Evolutionary conservation across 495 filamentous ascomycete genomes (phyloP), one percentile per base, ranked within the genome.

Genomic region (Penicillium coprophilum): DNA sequence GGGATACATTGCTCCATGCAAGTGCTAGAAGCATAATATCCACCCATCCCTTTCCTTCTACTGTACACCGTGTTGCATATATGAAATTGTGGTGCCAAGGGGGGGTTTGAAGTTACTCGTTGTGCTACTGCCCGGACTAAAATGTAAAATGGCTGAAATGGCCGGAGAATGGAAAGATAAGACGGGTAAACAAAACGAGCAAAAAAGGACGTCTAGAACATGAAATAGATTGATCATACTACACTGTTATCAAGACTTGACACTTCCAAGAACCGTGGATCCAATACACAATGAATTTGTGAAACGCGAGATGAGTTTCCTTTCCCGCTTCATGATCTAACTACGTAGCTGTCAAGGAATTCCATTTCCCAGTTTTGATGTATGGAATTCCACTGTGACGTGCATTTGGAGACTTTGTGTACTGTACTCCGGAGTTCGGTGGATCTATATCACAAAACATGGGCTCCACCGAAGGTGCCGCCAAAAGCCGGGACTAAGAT

Each of bases 321-420:
- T 46, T 46, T 46, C 23, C 45, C 45, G 45, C 45, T 31, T 24
- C 15, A 19, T 47, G 17, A 28, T 47, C 9, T n/a, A 46, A 30
- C n/a, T 27, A 28, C 27, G 45, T 46, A 46, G 23, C 19, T 45
- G 24, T 46, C 13, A 46, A 46, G 28, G 43, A 46, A 50, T 49
- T 49, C 23, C 6, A 13, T 17, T 39, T 11, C n/a, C 38, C 38
- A 17, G 43, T 30, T 44, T 17, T n/a, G n/a, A 56, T 52, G 46
- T 52, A 56, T 58, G 34, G 47, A 55, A 57, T 62, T 53, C 28
- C 51, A 58, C 57, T 27, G 62, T 68, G 65, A 65, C 65, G 61
- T 68, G 65, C 61, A 59, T 39, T 53, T 43, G 40, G 38, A 56
- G 41, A 56, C 55, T 21, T 45, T 44, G 39, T 46, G 51, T 6